These are phyloP conservation scores for Phaffia australis DNA, from an alignment of 768 basidiomycete species.

Conservation along the genomic window DNA sequence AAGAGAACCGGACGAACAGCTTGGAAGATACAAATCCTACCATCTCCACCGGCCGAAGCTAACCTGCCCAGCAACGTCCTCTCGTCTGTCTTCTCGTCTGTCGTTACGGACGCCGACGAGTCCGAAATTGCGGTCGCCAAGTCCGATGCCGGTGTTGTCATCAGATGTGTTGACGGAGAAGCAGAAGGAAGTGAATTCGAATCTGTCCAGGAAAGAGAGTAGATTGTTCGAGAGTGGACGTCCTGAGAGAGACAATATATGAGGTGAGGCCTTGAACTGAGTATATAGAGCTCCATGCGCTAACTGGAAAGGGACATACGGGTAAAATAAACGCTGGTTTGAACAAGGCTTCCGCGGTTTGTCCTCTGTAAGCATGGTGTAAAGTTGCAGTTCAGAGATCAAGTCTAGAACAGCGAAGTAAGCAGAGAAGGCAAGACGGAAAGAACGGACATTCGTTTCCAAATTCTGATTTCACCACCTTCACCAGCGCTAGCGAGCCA, in stretches of 20 bases:
- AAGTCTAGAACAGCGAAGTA: not conserved
- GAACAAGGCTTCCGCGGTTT: not conserved
- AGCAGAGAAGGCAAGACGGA: not conserved
- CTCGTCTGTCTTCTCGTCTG: constrained; percentile 30
- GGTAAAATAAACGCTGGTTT: not conserved
- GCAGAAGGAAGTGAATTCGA: constrained; percentile 30
- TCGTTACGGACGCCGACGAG: too few relatives aligned
- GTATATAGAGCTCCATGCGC: too few relatives aligned
- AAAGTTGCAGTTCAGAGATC: too few relatives aligned
- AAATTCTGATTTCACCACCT: constrained; percentile 69
- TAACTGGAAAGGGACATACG: not conserved
- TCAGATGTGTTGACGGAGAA: too few relatives aligned
- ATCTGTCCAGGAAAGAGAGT: constrained; percentile 59
- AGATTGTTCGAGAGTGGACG: constrained; percentile 49
- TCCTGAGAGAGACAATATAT: not conserved
- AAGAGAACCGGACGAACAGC: constrained; percentile 35
- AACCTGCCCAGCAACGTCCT: constrained; percentile 56
- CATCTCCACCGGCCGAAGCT: constrained; percentile 77
- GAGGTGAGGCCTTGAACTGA: not conserved
- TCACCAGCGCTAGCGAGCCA: constrained; percentile 84
- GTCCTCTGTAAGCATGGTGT: not conserved
- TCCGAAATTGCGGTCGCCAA: too few relatives aligned
- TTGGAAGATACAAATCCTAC: constrained; percentile 69
- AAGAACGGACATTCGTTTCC: constrained; percentile 51
- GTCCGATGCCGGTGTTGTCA: too few relatives aligned